Evolutionary conservation across 305 asterid genomes (phyloP), one percentile per base, ranked within the genome.

Genomic region (Rubia tinctorum): DNA sequence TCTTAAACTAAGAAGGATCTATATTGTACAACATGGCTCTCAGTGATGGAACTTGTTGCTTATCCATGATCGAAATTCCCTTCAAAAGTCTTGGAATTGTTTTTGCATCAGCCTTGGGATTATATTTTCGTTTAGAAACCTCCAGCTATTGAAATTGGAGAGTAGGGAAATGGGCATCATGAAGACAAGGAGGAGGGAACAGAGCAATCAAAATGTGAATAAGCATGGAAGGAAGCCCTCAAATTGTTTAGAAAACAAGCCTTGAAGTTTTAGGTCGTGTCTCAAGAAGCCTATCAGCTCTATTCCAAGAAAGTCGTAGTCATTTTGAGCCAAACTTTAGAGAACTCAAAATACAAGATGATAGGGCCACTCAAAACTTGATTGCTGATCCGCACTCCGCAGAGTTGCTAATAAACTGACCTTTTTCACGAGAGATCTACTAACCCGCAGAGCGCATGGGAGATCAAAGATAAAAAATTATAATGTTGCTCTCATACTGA

Each of bases 351-450:
- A 87, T 89, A 72, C 96, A 89, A 80, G 92, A 96, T 7, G 96
- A 95, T 67, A 89, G 86, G 80, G 96, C 99, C 18, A 90, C 89
- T n/a, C 83, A 85, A 66, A 96, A 95, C 79, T 73, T 92, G 84
- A 77, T 81, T 58, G 86, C 73, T 27, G 76, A n/a, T n/a, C n/a
- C n/a, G n/a, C n/a, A n/a, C n/a, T n/a, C n/a, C n/a, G n/a, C n/a
- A n/a, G n/a, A n/a, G n/a, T n/a, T n/a, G n/a, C n/a, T n/a, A n/a
- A n/a, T n/a, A n/a, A n/a, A n/a, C n/a, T n/a, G n/a, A n/a, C n/a
- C n/a, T n/a, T n/a, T n/a, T n/a, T n/a, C n/a, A n/a, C n/a, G n/a
- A n/a, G n/a, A n/a, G n/a, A n/a, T n/a, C n/a, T n/a, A n/a, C n/a
- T n/a, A n/a, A n/a, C n/a, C n/a, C n/a, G n/a, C n/a, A n/a, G n/a